Base-by-base conservation (phyloP, 1,284 basidiomycete species). In the Ustilago trichophora region DNA sequence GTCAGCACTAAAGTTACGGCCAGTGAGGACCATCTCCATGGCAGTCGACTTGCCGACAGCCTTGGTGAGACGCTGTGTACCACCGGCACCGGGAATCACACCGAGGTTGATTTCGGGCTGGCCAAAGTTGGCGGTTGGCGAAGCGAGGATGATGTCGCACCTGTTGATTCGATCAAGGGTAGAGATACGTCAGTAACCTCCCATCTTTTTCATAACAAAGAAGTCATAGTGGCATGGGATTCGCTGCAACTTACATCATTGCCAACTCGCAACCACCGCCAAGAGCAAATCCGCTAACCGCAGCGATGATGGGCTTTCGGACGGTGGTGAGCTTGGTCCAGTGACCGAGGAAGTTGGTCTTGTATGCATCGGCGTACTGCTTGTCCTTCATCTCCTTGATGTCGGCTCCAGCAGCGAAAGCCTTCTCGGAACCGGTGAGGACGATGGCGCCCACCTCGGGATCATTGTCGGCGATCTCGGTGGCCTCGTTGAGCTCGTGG, bases 51-150 rank as follows among this genome's bases (percentile, higher is more conserved):
- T 98, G 50, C 95, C 95, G 66, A 98, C 87, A 9, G 90, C 87
- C 65, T 86, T 88, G 16, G 91, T 89, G 48, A 98, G 88, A 47
- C 93, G 88, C 80, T 93, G 90, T 3, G 89, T 89, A 9, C 89
- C 91, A 36, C 91, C 91, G 5, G 82, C 91, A 11, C 92, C 92
- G 15, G 96, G 95, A 78, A 98, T 98, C 66, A 95, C 90, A 63
- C 96, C 95, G 42, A 98, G 87, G 82, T 93, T 95, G 83, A 98
- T 95, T 82, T 98, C 96, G 27, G 96, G 95, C 82, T 98, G 96
- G 31, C 93, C 93, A 76, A 98, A 97, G 72, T 88, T 89, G 29
- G 96, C 95, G 18, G 88, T 92, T 6, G 92, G 91, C 6, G 93
- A 90, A n/a, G 91, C 93, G 60, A 98, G 88, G 78, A 98, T 90